Percentiles rank a stretch among this genome's conserved stretches.
Conservation (phyloP, 2,329 filamentous ascomycete species). For the Moelleriella libera region DNA sequence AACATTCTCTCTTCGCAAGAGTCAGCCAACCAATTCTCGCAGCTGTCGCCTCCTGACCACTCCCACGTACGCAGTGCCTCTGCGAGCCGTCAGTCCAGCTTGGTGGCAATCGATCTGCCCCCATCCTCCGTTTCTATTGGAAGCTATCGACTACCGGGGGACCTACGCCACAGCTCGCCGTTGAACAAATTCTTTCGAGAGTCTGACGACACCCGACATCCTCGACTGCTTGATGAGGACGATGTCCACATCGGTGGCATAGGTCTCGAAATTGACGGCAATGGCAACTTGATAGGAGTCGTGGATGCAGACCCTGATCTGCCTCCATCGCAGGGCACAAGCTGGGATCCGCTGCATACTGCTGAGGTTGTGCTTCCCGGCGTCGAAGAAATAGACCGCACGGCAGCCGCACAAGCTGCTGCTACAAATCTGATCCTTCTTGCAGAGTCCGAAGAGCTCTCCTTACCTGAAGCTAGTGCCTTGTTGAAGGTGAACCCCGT, state of each 20-base stretch:
- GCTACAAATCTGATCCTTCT: constrained; percentile 16
- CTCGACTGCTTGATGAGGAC: constrained; percentile 22
- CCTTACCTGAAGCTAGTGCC: constrained; percentile 10
- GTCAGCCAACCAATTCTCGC: constrained; percentile 24
- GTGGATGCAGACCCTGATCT: constrained; percentile 28
- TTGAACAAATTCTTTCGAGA: constrained; percentile 9
- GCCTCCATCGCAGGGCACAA: constrained; percentile 17
- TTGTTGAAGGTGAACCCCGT: not conserved
- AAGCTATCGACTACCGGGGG: constrained; percentile 17
- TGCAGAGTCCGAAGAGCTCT: constrained; percentile 20
- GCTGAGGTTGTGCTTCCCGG: not conserved
- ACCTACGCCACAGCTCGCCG: constrained; percentile 18
- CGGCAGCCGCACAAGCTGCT: not conserved
- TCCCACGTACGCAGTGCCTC: constrained; percentile 17
- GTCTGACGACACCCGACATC: constrained; percentile 9
- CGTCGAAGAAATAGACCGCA: not conserved
- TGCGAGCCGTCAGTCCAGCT: constrained; percentile 12
- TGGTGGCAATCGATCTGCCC: constrained; percentile 17
- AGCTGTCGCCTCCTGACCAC: constrained; percentile 24
- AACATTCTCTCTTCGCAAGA: constrained; percentile 20
- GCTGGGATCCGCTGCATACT: constrained; percentile 1
- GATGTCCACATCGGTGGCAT: constrained; percentile 24
- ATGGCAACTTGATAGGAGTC: constrained; percentile 32
- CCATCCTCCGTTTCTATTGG: constrained; percentile 19
- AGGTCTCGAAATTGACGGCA: constrained; percentile 33